These are phyloP conservation scores for Saturnispora sekii DNA, from an alignment of 805 yeast genomes.

Conservation along the genomic window DNA sequence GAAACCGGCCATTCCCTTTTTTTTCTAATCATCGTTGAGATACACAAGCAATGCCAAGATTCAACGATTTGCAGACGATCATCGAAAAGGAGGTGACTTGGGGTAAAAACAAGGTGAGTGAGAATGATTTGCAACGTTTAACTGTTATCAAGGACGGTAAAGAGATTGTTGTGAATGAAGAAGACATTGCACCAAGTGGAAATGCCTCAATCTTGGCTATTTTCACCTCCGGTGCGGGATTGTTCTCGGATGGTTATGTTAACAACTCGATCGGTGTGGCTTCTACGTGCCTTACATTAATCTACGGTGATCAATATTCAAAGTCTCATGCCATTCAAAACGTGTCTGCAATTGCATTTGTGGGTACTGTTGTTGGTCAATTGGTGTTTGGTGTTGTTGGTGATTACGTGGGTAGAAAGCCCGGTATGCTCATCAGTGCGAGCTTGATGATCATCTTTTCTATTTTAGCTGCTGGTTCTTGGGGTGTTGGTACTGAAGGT, in stretches of 20 bases:
- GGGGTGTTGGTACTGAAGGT: slow-evolving; percentile 55
- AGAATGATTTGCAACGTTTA: slow-evolving; percentile 16
- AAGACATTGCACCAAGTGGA: slow-evolving; percentile 18
- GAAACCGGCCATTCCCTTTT: neutral
- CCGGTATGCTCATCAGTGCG: slow-evolving; percentile 76
- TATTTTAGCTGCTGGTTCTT: slow-evolving; percentile 70
- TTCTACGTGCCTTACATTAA: slow-evolving; percentile 51
- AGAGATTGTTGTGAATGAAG: slow-evolving; percentile 17
- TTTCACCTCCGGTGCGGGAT: slow-evolving; percentile 82
- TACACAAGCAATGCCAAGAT: slow-evolving; percentile 10
- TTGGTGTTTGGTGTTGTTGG: slow-evolving; percentile 70
- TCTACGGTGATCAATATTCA: slow-evolving; percentile 58
- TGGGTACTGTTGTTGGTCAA: slow-evolving; percentile 85
- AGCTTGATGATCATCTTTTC: slow-evolving; percentile 67
- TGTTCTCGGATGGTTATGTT: slow-evolving; percentile 88
- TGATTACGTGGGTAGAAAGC: slow-evolving; percentile 71
- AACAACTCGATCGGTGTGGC: slow-evolving; percentile 79
- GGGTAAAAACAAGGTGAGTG: slow-evolving; percentile 16
- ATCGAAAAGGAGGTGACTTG: slow-evolving; percentile 21
- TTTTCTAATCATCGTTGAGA: neutral
- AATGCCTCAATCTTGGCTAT: slow-evolving; percentile 46
- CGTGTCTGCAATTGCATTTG: slow-evolving; percentile 82
- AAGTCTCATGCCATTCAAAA: slow-evolving; percentile 64
- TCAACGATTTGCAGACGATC: slow-evolving; percentile 9
- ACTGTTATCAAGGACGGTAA: slow-evolving; percentile 18